Percentiles rank a stretch among this genome's conserved stretches.
phyloP scores from a whole-genome alignment of 1,139 yeast genomes.

The Wickerhamomyces sp. region DNA sequence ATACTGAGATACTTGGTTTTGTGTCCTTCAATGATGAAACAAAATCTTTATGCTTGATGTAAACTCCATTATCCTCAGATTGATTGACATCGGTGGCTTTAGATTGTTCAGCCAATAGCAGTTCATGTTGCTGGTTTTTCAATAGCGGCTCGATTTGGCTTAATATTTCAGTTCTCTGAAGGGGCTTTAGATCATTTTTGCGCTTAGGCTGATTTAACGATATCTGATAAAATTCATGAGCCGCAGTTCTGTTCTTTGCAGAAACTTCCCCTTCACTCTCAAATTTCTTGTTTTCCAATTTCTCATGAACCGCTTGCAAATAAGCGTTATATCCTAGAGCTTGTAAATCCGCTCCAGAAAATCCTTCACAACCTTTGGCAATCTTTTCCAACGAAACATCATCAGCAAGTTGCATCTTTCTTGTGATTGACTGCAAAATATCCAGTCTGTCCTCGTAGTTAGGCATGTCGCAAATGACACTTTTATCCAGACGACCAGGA shows the following conservation, averaged over 20 bases:
- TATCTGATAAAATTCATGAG: conserved; percentile 34
- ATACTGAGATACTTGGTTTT: conserved; percentile 77
- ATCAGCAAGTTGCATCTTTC: conserved; percentile 43
- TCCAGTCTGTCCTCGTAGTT: conserved; percentile 62
- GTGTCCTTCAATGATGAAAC: conserved; percentile 67
- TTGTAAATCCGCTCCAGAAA: conserved; percentile 93
- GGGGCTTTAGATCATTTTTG: conserved; percentile 29
- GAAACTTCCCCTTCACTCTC: conserved; percentile 28
- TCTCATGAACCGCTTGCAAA: conserved; percentile 82
- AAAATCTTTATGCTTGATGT: conserved; percentile 52
- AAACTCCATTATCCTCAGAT: conserved; percentile 22
- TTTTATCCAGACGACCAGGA: conserved; percentile 94
- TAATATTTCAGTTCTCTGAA: conserved; percentile 40
- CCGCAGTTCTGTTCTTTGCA: conserved; percentile 21
- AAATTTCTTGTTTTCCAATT: conserved; percentile 41
- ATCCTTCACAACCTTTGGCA: conserved; percentile 65
- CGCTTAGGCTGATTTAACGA: conserved; percentile 28
- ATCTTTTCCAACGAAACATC: conserved; percentile 52
- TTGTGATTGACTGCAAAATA: conserved; percentile 60
- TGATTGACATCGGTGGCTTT: neutral
- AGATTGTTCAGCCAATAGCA: neutral
- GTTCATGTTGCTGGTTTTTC: conserved; percentile 9
- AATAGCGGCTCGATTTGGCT: conserved; percentile 42
- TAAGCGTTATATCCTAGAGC: conserved; percentile 91
- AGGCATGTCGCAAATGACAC: conserved; percentile 89